These are phyloP conservation scores for Tieghemostelium lacteum DNA, from an alignment of 78 protist genomes.

Conservation along the genomic window DNA sequence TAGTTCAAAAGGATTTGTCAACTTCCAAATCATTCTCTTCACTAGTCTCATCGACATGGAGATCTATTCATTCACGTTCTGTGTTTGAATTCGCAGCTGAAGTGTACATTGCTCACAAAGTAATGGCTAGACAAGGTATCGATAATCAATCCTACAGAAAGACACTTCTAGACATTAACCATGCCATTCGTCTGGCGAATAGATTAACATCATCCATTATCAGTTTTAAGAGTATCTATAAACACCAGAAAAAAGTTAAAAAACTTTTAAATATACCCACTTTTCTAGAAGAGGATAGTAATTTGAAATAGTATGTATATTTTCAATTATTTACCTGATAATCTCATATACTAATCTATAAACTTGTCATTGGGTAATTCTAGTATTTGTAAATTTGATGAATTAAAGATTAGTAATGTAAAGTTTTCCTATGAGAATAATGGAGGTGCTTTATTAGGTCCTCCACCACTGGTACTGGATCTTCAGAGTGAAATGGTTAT, in stretches of 20 bases:
- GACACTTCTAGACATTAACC: constrained; percentile 49
- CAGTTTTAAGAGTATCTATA: constrained; percentile 50
- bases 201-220: not conserved
- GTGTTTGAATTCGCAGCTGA: constrained; percentile 76
- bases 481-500: constrained; percentile 56
- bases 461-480: constrained; percentile 37
- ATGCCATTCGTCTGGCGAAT: constrained; percentile 48
- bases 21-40: constrained; percentile 46
- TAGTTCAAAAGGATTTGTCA: constrained; percentile 45
- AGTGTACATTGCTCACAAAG: constrained; percentile 72
- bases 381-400: constrained; percentile 67
- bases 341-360: not conserved
- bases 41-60: constrained; percentile 26
- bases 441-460: not conserved
- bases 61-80: constrained; percentile 61
- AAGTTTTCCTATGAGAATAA: constrained; percentile 63
- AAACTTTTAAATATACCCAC: constrained; percentile 70
- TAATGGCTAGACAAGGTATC: constrained; percentile 49
- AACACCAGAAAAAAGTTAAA: constrained; percentile 73
- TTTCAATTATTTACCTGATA: not conserved
- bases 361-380: not conserved
- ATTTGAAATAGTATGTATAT: constrained; percentile 38
- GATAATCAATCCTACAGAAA: constrained; percentile 57
- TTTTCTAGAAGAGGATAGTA: constrained; percentile 67
- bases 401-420: constrained; percentile 44